Percentiles rank a stretch among this genome's conserved stretches.
Evolutionary conservation across 1,139 yeast species (phyloP).

Genomic region (Yamadazyma sp.): DNA sequence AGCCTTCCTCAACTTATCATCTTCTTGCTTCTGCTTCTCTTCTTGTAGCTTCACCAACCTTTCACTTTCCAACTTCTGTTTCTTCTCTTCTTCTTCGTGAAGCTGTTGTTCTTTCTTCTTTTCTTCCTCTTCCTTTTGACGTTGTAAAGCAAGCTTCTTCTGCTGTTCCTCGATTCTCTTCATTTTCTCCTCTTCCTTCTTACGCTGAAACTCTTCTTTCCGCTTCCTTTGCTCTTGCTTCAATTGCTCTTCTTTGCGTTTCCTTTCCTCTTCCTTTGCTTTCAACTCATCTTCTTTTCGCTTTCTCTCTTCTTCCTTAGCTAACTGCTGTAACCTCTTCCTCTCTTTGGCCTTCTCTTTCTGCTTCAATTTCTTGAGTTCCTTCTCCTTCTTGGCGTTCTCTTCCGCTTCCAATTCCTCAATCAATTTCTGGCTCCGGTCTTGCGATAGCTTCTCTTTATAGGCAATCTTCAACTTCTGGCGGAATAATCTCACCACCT

Average conservation of each 20-base stretch:
- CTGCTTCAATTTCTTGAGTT: constrained; percentile 67
- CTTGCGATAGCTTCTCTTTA: constrained; percentile 72
- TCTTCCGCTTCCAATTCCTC: constrained; percentile 83
- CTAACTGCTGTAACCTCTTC: constrained; percentile 65
- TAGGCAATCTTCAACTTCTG: constrained; percentile 70
- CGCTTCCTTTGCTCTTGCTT: constrained; percentile 45
- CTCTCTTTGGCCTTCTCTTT: constrained; percentile 79
- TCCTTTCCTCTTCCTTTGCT: constrained; percentile 36
- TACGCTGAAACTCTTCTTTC: constrained; percentile 49
- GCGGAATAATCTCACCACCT: constrained; percentile 73
- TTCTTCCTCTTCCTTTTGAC: constrained; percentile 52
- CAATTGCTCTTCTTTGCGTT: constrained; percentile 34
- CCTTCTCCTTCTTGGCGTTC: constrained; percentile 64
- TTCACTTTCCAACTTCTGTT: constrained; percentile 41
- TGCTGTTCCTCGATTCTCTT: constrained; percentile 42
- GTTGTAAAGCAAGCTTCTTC: constrained; percentile 46
- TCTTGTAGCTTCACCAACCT: constrained; percentile 12
- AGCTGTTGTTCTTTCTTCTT: too few species aligned
- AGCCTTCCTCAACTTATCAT: constrained; percentile 17
- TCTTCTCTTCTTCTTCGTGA: constrained; percentile 47
- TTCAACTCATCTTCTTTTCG: constrained; percentile 56
- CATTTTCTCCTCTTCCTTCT: constrained; percentile 56
- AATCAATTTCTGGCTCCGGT: constrained; percentile 66
- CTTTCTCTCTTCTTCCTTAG: constrained; percentile 72
- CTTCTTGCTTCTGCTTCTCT: constrained; percentile 50